Evolutionary conservation across 352 stramenopile species (phyloP), one percentile per base, ranked within the genome.

Genomic region (Phytophthora sp.): DNA sequence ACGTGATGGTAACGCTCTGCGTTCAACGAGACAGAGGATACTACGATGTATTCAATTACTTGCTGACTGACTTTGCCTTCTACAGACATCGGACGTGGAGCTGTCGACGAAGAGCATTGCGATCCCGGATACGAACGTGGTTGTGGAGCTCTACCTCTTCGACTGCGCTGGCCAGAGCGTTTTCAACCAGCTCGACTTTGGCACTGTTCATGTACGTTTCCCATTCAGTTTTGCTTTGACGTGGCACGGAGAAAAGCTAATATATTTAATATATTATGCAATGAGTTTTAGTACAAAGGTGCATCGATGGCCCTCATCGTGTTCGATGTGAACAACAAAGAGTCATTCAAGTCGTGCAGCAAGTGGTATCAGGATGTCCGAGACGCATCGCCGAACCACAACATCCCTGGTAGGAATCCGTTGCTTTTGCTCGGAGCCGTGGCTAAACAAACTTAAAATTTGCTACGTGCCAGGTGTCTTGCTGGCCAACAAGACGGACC

Each of bases 131-230:
- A 91, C 88, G 33, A 96, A 98, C 62, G 79, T 89, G 24, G 72
- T 96, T 7, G 92, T 98, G 27, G 94, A 98, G 73, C 82, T 98
- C n/a, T 98, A 96, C 55, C 66, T 98, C 9, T 97, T 97, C 41
- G 94, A 98, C 71, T 97, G 90, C 57, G 86, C 91, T 8, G 94
- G 94, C 9, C 92, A 98, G 63, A 95, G 86, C 56, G 93, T 98
- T 52, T 98, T 98, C 78, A 98, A 98, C 59, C 93, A 98, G 63
- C 81, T 95, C 55, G 90, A 96, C 52, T 95, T 97, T 70, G 86
- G 89, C 31, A 79, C 86, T 8, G 75, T 85, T 15, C 82, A 95
- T 26, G 84, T 91, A 80, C n/a, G 74, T 61, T 7, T 9, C 20
- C 39, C 21, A 27, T 13, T 3, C 1, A 27, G 13, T 51, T 63